These are phyloP conservation scores for Xanthoceras sorbifolium DNA, from an alignment of 345 rosid genomes.

Conservation along the genomic window DNA sequence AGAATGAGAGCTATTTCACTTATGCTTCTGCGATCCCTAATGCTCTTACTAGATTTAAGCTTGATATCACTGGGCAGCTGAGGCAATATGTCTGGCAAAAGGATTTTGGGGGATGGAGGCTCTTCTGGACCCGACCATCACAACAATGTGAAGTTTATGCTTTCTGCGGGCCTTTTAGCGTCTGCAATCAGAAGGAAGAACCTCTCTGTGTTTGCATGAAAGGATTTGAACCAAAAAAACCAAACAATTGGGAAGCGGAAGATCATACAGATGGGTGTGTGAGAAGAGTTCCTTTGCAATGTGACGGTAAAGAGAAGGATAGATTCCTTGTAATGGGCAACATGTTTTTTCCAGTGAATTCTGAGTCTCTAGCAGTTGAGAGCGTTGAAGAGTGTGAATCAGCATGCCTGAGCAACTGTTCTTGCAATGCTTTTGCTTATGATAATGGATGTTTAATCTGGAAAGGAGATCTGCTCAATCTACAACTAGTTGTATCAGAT, in stretches of 20 bases:
- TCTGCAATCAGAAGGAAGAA: conserved; percentile 1
- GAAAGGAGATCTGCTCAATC: conserved; percentile 18
- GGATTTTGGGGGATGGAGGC: background rate
- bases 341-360: conserved; percentile 5
- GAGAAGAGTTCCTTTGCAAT: conserved; percentile 21
- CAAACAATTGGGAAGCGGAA: background rate
- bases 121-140: conserved; percentile 15
- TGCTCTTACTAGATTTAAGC: conserved; percentile 8
- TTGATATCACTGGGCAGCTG: conserved; percentile 5
- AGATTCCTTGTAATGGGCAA: conserved; percentile 5
- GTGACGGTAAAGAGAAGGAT: conserved; percentile 18
- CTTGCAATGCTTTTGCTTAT: conserved; percentile 34
- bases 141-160: conserved; percentile 21
- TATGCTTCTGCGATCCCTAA: conserved; percentile 3
- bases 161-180: conserved; percentile 20
- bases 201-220: conserved; percentile 15
- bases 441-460: conserved; percentile 21
- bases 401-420: conserved; percentile 25
- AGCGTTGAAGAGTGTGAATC: conserved; percentile 20
- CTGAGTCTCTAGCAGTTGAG: background rate
- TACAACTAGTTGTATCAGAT: background rate
- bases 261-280: conserved; percentile 21
- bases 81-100: conserved; percentile 5
- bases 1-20: conserved; percentile 15
- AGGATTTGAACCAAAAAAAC: conserved; percentile 20